Evolutionary conservation across 2,329 filamentous ascomycete genomes (phyloP), one percentile per base, ranked within the genome.

Genomic region (Fusarium austroafricanum): DNA sequence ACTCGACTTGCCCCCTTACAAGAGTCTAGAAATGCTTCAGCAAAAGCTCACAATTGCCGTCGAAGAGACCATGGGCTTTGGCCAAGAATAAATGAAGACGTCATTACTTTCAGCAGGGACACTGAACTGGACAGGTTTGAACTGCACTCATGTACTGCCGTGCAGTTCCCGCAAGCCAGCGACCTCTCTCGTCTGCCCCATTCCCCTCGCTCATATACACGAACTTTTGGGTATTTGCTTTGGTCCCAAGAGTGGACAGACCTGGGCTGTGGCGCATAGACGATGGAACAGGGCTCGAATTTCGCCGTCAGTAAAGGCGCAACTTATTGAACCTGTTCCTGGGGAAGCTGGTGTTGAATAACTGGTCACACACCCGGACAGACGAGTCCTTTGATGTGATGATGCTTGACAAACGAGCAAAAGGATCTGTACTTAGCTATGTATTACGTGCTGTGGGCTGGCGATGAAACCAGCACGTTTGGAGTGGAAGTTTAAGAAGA

Each of bases 31-130:
- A 67, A 88, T 88, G 73, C 85, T 99, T 71, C 91, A 95, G 77
- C 85, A 90, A 76, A 99, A 99, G 82, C 85, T 99, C 73, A 96
- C 94, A 9, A 97, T 97, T 81, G 96, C 96, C 26, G 96, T 99
- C 55, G 96, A 99, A 82, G 96, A 99, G 83, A 99, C 96, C 0
- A 94, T 99, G 84, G 96, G 96, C 66, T 99, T 99, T 78, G 96
- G 96, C 70, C 96, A 99, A 83, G 96, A 99, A 83, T 99, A 93
- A 61, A 75, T 42, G 49, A 66, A 35, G 40, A 69, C 55, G 54
- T 51, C 20, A 66, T 67, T 50, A 61, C 42, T 67, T 65, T 64
- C 61, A 58, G 53, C 52, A 64, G 54, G 58, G 52, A 56, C 52
- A 45, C 54, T 62, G 62, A 55, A 64, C 51, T 57, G 43, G 55